Evolutionary conservation across 345 rosid genomes (phyloP).

Genomic region (Sonneratia caseolaris): DNA sequence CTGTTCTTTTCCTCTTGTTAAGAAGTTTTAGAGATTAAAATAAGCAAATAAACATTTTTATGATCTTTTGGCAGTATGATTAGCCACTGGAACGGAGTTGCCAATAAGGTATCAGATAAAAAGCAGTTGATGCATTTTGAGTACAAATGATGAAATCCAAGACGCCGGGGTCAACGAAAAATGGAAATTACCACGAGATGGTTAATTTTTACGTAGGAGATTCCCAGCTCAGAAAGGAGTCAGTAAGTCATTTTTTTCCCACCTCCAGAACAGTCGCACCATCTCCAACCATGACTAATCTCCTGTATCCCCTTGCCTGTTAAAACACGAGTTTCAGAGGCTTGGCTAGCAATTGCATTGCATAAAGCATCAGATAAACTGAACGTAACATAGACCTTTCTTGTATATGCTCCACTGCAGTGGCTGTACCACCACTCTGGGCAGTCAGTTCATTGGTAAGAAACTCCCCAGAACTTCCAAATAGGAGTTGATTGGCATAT

Average conservation of each 20-base stretch:
- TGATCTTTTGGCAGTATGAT: too few relatives aligned
- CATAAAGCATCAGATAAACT: not conserved
- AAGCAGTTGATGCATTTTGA: too few relatives aligned
- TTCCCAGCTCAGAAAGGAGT: too few relatives aligned
- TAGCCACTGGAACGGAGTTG: too few relatives aligned
- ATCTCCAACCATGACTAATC: conserved; percentile 89
- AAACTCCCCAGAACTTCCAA: conserved; percentile 68
- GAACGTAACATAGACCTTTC: conserved; percentile 34
- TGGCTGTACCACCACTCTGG: conserved; percentile 91
- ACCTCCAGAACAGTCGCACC: conserved; percentile 99
- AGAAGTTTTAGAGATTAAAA: too few relatives aligned
- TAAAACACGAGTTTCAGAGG: conserved; percentile 13
- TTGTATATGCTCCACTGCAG: conserved; percentile 71
- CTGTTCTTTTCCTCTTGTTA: not conserved
- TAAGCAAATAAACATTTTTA: too few relatives aligned
- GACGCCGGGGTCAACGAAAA: not conserved
- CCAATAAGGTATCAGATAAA: too few relatives aligned
- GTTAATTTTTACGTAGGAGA: too few relatives aligned
- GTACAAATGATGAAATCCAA: too few relatives aligned
- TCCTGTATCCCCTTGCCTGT: conserved; percentile 64
- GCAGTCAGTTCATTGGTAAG: conserved; percentile 74
- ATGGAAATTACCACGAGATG: not conserved
- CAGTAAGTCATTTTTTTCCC: conserved; percentile 6
- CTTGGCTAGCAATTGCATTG: conserved; percentile 7
- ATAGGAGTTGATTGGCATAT: conserved; percentile 78